Percentiles rank a stretch among this genome's conserved stretches.
Conservation (phyloP, 192 early-diverging fungal genomes). For the Geranomyces michiganensis region DNA sequence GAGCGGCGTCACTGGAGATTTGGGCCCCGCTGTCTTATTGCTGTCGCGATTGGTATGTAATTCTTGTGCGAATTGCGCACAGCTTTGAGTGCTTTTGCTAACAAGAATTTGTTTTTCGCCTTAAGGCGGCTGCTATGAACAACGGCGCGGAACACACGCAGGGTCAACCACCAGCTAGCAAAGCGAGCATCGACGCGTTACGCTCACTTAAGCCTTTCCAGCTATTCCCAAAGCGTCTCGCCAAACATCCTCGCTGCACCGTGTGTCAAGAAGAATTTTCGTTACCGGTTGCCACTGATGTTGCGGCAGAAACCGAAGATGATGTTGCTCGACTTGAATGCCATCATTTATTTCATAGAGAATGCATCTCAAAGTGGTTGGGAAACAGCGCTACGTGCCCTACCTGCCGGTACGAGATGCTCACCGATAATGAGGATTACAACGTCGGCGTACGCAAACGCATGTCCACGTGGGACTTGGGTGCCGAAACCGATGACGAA, state of each 20-base stretch:
- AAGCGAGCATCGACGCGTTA: background rate
- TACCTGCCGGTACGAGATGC: slow-evolving; percentile 41
- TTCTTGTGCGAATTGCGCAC: background rate
- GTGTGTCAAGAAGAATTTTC: slow-evolving; percentile 36
- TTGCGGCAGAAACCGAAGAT: background rate
- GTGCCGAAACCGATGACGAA: slow-evolving; percentile 5
- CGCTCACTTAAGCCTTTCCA: background rate
- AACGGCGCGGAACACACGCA: background rate
- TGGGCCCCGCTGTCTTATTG: background rate
- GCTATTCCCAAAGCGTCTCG: slow-evolving; percentile 1
- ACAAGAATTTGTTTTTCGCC: background rate
- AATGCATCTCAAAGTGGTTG: slow-evolving; percentile 41
- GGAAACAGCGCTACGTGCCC: slow-evolving; percentile 41
- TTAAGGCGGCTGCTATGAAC: background rate
- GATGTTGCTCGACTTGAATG: slow-evolving; percentile 21
- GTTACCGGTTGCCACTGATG: background rate
- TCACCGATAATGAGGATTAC: slow-evolving; percentile 30
- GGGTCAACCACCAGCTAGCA: slow-evolving; percentile 15
- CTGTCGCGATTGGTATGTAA: background rate
- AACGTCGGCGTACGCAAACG: slow-evolving; percentile 15
- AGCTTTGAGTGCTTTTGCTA: background rate
- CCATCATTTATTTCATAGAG: slow-evolving; percentile 38
- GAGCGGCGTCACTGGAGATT: background rate
- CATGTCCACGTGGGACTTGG: slow-evolving; percentile 3
- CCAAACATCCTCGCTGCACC: slow-evolving; percentile 11